Percentiles rank a stretch among this genome's conserved stretches.
phyloP scores from a whole-genome alignment of 768 basidiomycete genomes.

The Kwoniella dejecticola region DNA sequence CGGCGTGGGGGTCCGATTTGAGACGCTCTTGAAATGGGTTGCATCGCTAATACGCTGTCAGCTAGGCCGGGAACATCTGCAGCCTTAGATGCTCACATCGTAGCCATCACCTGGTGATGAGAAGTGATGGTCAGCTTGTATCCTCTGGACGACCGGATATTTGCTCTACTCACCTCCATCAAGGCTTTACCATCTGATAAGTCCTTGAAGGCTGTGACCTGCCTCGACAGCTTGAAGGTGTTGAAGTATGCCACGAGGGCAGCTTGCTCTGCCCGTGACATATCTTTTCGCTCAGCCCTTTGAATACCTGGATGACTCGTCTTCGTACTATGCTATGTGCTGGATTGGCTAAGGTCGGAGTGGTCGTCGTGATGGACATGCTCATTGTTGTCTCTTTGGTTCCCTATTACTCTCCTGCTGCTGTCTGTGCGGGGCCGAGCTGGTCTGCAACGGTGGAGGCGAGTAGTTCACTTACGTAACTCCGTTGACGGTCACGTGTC shows the following conservation, averaged over 20 bases:
- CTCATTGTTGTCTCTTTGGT: too few species aligned
- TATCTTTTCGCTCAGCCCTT: too few species aligned
- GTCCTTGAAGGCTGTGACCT: slow-evolving; percentile 37
- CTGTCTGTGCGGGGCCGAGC: slow-evolving; percentile 5
- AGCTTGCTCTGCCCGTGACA: slow-evolving; percentile 46
- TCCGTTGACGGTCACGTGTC: background rate
- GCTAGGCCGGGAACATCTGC: background rate
- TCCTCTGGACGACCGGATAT: background rate
- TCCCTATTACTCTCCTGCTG: too few species aligned
- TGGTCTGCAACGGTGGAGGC: slow-evolving; percentile 7
- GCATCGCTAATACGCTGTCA: slow-evolving; percentile 32
- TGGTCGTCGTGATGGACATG: too few species aligned
- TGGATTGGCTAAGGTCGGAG: too few species aligned
- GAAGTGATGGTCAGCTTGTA: background rate
- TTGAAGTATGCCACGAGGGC: slow-evolving; percentile 47
- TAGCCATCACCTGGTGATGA: slow-evolving; percentile 28
- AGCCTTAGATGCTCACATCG: slow-evolving; percentile 20
- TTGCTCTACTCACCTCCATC: slow-evolving; percentile 38
- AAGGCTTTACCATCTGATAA: slow-evolving; percentile 45
- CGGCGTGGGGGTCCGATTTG: slow-evolving; percentile 8
- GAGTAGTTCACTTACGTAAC: slow-evolving; percentile 9
- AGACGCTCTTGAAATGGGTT: slow-evolving; percentile 42
- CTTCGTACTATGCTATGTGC: too few species aligned
- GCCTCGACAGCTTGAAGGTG: slow-evolving; percentile 39
- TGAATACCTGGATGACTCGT: too few species aligned